Base-by-base conservation (phyloP, 768 basidiomycete species). In the Mycena latifolia region DNA sequence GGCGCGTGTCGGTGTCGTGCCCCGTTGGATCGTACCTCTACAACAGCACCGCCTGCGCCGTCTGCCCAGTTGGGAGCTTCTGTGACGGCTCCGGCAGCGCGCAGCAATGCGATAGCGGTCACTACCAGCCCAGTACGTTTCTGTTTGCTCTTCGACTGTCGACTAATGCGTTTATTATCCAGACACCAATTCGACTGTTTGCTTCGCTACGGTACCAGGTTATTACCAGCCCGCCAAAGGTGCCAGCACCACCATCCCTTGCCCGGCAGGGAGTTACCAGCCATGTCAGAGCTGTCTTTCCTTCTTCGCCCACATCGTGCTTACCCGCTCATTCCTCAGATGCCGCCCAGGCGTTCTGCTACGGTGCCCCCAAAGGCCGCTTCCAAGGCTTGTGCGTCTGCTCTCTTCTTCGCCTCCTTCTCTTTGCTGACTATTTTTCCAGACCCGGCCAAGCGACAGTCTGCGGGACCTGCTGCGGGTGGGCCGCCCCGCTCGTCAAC, bases 51-150 rank as follows among this genome's bases (percentile, higher is more conserved):
- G n/a, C 41, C 11, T 43, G 41, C 41, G 41, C 41, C 20, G 4
- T 43, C 41, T 43, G 41, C n/a, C 41, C 41, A 43, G 20, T 8
- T 4, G 41, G 41, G 41, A 43, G n/a, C n/a, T 43, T 4, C 41
- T 43, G 41, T 43, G 41, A 43, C 41, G 41, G 41, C 20, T 43
- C 41, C 5, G 37, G 37, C 14, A 5, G 15, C 8, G 41, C 55
- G 29, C 17, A 46, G 20, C 43, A 5, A 6, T 57, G 55, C 45
- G 14, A 24, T 18, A 15, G 14, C 18, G 55, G 55, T 14, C 18
- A 28, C 28, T 57, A 57, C 45, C 55, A 57, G 45, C 55, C 55
- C 45, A 47, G 55, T 57, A 33, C 9, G 55, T 17, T 25, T 47
- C 9, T 25, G 2, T 20, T 39, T 48, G 2, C 20, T 43, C 41